Evolutionary conservation across 306 rosid species (phyloP), one percentile per base, ranked within the genome.

Genomic region (Psophocarpus tetragonolobus): DNA sequence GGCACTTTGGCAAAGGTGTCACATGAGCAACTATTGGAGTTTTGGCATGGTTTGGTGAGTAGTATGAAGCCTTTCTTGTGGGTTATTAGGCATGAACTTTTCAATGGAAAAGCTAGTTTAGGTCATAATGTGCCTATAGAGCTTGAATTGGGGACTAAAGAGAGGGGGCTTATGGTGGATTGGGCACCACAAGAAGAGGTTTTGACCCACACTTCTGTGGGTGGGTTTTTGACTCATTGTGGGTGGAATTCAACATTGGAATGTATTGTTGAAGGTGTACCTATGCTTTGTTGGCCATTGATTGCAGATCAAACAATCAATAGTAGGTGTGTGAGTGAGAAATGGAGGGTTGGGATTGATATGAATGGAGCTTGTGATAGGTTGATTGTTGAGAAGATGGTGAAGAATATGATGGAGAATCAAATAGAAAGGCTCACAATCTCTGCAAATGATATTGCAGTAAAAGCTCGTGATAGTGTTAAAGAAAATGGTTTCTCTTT

Each of bases 181-280:
- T 84, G 91, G 88, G 85, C 78, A 1, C 84, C 85, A 0, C 84
- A 82, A 15, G 82, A 80, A 41, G 71, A 79, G 50, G 87, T 82
- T 3, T 5, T 80, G 45, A 76, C 82, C 44, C 90, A 87, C 26
- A 50, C 18, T 58, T 68, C 83, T 0, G 54, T 84, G 5, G 88
- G 87, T 7, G 86, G 86, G 48, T 81, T 84, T 45, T 17, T 87
- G 30, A 81, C 79, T 5, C 89, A 81, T 8, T 4, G 75, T 21
- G 86, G 84, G 3, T 85, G 86, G 86, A 85, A 79, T 60, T 86
- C 87, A 0, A 84, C 82, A 3, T 32, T 84, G 47, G 87, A 81
- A 58, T 26, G 84, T 8, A 76, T 84, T 3, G 39, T 2, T 3
- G 87, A 75, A 5, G 81, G 83, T 1, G 77, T 79, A 5, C 84